Conservation (phyloP, 306 rosid species). For the Ammopiptanthus mongolicus region DNA sequence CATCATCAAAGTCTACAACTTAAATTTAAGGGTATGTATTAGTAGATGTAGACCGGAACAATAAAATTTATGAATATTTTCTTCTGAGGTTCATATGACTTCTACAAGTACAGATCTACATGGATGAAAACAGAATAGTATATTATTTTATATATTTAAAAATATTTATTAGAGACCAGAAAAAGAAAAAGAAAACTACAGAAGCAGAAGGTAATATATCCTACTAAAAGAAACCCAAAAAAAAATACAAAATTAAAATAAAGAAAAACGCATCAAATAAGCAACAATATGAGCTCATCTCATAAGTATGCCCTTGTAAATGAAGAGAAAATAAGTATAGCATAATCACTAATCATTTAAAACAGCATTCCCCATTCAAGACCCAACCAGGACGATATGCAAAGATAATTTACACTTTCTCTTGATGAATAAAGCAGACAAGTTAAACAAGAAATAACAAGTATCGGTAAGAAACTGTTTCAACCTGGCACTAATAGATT, state of each 20-base stretch:
- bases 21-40: background rate
- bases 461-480: background rate
- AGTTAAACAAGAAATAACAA: background rate
- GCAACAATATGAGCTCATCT: background rate
- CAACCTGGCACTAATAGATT: slow-evolving; percentile 85
- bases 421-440: background rate
- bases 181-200: background rate
- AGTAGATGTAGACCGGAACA: background rate
- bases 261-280: background rate
- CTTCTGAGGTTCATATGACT: background rate
- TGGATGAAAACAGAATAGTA: background rate
- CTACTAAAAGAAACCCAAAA: background rate
- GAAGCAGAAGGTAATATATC: background rate
- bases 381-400: background rate
- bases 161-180: background rate
- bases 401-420: background rate
- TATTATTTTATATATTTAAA: background rate
- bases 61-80: background rate
- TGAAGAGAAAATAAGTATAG: background rate
- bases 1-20: slow-evolving; percentile 22
- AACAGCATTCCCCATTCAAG: background rate
- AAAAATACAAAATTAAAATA: background rate
- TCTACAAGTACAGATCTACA: background rate
- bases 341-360: background rate
- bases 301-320: background rate